Evolutionary conservation across 371 early-diverging fungal genomes (phyloP).

Genomic region (Parasitella parasitica): DNA sequence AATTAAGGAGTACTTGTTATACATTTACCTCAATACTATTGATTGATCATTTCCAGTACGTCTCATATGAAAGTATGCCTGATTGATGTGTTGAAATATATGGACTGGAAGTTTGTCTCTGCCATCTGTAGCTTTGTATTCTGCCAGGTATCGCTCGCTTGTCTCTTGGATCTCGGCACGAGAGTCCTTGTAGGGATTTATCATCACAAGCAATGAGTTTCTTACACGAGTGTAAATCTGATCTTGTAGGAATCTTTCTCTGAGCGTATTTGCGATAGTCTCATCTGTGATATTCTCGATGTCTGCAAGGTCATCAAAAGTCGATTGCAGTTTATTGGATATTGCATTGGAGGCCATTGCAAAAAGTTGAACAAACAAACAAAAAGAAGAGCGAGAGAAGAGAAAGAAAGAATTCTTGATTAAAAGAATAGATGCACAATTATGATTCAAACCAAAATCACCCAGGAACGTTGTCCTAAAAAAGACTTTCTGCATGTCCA

Average conservation of each 20-base stretch:
- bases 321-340: not conserved
- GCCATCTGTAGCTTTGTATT: conserved; percentile 41
- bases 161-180: conserved; percentile 38
- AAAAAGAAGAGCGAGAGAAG: not conserved
- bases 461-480: conserved; percentile 13
- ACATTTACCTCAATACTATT: conserved; percentile 37
- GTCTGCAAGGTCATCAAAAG: conserved; percentile 38
- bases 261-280: conserved; percentile 51
- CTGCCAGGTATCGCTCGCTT: conserved; percentile 42
- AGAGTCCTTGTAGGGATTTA: conserved; percentile 56
- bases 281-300: conserved; percentile 47
- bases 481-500: not conserved
- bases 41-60: conserved; percentile 44
- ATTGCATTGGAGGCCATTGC: not conserved
- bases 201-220: conserved; percentile 48
- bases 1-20: not conserved
- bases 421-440: not conserved
- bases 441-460: conserved; percentile 18
- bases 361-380: not conserved
- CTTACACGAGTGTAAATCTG: conserved; percentile 67
- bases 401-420: not conserved
- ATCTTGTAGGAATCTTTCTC: conserved; percentile 59
- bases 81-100: conserved; percentile 42
- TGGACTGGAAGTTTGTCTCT: conserved; percentile 30
- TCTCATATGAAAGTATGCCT: conserved; percentile 47